Base-by-base conservation (phyloP, 768 basidiomycete genomes). In the Leccinum rimulosum region DNA sequence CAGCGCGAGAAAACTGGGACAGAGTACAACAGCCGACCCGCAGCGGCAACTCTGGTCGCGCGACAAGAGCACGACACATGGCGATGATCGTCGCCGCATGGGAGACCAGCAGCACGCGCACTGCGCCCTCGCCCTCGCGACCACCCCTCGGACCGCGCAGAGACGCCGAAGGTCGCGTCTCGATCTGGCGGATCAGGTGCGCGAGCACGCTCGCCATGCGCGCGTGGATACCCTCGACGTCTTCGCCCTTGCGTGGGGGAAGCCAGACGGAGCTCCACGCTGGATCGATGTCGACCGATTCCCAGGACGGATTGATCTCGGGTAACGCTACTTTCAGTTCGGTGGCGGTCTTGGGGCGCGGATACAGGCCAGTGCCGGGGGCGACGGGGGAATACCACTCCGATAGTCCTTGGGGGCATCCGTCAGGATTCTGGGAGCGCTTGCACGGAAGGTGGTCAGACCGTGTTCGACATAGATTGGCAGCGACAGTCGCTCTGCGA, bases 401-500 rank as follows among this genome's bases (percentile, higher is more conserved):
- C 3, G 83, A 80, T 8, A 91, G 69, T 10, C 88, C 88, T 89
- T 40, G 1, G 11, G 19, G 45, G 2, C 11, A 38, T 45, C 12
- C 28, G 36, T 50, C 50, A 54, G 52, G 33, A 17, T 33, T 51
- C 15, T 12, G 50, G 43, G 17, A 12, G 22, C 3, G n/a, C 15
- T 17, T 33, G 64, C 74, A 53, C 60, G 25, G 27, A 43, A 28
- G 43, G 30, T 15, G 30, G 14, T 54, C 66, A 35, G 55, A 85
- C 92, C 93, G 64, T 93, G 91, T 65, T 95, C 93, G 14, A 89
- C 82, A 61, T 82, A 88, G 54, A 94, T 82, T 1, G 92, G 90
- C 4, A 93, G 61, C 14, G 77, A 75, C 19, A 94, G 77, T 0
- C 83, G 81, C 40, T 75, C 70, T 15, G 93, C 82, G 3, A 80